phyloP scores from a whole-genome alignment of 2,329 filamentous ascomycete genomes.

The Byssochlamys sp. region DNA sequence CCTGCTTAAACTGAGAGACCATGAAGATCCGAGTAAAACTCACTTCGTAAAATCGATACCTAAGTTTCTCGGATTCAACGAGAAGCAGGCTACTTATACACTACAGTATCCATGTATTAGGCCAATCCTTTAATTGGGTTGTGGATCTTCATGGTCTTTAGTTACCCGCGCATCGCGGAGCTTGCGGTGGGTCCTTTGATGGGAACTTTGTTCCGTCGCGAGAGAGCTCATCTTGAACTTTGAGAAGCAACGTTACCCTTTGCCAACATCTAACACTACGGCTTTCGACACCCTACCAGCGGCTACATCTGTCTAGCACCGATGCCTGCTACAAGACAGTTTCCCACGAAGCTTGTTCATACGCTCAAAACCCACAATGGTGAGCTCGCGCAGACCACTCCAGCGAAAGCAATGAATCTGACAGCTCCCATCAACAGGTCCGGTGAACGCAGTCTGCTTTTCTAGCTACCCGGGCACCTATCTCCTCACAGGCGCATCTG shows the following conservation, averaged over 20 bases:
- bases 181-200: background rate
- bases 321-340: constrained; percentile 22
- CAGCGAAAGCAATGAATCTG: background rate
- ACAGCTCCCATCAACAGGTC: constrained; percentile 39
- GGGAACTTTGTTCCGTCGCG: background rate
- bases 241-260: background rate
- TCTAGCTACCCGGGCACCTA: constrained; percentile 64
- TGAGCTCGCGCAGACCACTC: constrained; percentile 10
- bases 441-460: constrained; percentile 63
- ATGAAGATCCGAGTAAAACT: too few relatives aligned
- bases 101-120: too few relatives aligned
- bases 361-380: constrained; percentile 38
- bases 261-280: background rate
- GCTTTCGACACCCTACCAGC: background rate
- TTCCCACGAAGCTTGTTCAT: constrained; percentile 33
- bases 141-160: constrained; percentile 1
- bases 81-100: too few relatives aligned
- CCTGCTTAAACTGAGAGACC: too few relatives aligned
- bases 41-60: too few relatives aligned
- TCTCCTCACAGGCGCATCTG: constrained; percentile 74
- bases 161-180: background rate
- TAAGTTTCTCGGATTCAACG: too few relatives aligned
- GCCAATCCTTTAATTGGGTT: background rate
- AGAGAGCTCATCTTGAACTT: background rate
- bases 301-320: background rate